Evolutionary conservation across 179 eudicot species (phyloP), one percentile per base, ranked within the genome.

Genomic region (Silene noctiflora): DNA sequence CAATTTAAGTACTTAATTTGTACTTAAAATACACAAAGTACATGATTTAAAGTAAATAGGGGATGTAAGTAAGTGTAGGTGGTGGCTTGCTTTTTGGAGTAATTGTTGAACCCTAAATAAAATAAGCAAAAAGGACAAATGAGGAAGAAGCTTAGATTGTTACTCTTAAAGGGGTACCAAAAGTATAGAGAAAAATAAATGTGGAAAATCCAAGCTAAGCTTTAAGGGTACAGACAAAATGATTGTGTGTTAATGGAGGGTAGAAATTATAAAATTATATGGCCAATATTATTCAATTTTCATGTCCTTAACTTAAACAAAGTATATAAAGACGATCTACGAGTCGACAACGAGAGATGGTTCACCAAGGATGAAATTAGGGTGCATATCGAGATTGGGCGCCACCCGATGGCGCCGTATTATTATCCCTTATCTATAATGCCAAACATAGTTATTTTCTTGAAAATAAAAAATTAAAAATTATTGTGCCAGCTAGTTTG

Each of bases 41-140:
- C 75, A 31, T 72, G 66, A 72, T 72, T 72, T 56, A 70, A 25
- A 17, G 33, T 62, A 22, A 63, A 12, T 77, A 27, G 4, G 9
- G 61, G 46, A 71, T 35, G 27, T 55, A 33, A 58, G 75, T 72
- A 33, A 58, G 76, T 73, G 67, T 58, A 46, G 62, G 51, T 62
- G 51, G 62, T 29, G 35, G 44, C 29, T 72, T 29, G 51, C 71
- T 65, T 35, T 48, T 29, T 62, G 20, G 78, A 76, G 73, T 76
- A 66, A 67, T 69, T 76, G 53, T 27, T 53, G 42, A 76, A 80
- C 79, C 83, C 83, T 80, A 80, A 76, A 58, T 56, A 71, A 72
- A 72, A 66, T 55, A 71, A 71, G 39, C 35, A 63, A 25, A 68
- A 21, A 17, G 25, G 60, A 55, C 59, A 55, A 55, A 55, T 17